phyloP scores from a whole-genome alignment of 106 monocot species.

The Chionographis japonica region DNA sequence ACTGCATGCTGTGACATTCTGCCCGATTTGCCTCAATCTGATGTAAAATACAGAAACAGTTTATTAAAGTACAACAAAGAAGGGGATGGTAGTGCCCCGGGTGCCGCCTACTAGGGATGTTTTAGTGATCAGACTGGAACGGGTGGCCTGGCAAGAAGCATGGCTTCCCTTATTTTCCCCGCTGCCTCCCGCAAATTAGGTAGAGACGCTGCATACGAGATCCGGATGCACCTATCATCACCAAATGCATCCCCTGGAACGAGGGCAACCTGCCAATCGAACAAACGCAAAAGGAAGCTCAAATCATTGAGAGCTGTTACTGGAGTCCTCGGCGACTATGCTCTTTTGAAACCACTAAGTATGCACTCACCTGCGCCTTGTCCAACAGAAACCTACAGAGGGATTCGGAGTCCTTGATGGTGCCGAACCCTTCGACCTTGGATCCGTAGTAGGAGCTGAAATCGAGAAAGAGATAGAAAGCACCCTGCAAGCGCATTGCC shows the following conservation, averaged over 20 bases:
- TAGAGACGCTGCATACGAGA: constrained; percentile 78
- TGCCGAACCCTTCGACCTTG: constrained; percentile 70
- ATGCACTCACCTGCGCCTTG: constrained; percentile 52
- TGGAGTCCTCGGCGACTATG: background rate
- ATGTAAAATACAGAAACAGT: too few relatives aligned
- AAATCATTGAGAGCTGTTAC: background rate
- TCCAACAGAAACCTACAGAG: constrained; percentile 71
- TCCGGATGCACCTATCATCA: constrained; percentile 72
- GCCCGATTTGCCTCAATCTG: too few relatives aligned
- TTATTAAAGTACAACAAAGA: too few relatives aligned
- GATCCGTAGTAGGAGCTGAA: constrained; percentile 78
- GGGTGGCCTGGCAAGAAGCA: constrained; percentile 33
- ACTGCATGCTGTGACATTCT: too few relatives aligned
- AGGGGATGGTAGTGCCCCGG: too few relatives aligned
- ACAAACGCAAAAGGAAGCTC: background rate
- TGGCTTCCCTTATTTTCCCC: constrained; percentile 62
- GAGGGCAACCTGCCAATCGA: constrained; percentile 58
- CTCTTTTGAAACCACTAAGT: background rate
- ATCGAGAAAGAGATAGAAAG: constrained; percentile 84
- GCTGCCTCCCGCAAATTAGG: constrained; percentile 49
- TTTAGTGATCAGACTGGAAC: constrained; percentile 29
- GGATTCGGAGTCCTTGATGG: constrained; percentile 57
- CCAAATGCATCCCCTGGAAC: constrained; percentile 90
- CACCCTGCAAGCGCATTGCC: constrained; percentile 48
- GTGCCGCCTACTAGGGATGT: too few relatives aligned